A percentile compares a stretch with the other conserved stretches of the same genome.
These are phyloP conservation scores for Calonectria montana DNA, from an alignment of 2,329 filamentous ascomycete species.

Conservation along the genomic window DNA sequence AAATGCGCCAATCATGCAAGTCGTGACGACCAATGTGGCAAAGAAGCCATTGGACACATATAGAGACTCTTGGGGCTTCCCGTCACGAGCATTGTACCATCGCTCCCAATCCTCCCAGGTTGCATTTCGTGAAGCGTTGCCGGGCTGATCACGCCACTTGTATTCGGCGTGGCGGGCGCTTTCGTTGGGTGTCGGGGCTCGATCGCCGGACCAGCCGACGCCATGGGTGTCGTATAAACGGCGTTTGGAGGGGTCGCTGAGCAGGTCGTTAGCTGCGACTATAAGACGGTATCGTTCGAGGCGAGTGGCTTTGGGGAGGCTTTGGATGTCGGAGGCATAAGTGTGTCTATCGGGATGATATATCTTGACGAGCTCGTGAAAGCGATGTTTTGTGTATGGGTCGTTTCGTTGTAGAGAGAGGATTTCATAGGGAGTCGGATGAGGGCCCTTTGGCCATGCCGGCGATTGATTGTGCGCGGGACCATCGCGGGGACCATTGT, in stretches of 20 bases:
- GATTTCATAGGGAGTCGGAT: constrained; percentile 91
- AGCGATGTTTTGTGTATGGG: constrained; percentile 84
- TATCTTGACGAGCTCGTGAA: constrained; percentile 92
- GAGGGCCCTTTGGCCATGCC: constrained; percentile 59
- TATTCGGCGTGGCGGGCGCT: constrained; percentile 53
- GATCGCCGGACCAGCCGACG: constrained; percentile 78
- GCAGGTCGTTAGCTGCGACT: constrained; percentile 87
- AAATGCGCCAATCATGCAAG: constrained; percentile 77
- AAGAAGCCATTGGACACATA: constrained; percentile 87
- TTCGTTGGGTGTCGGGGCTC: constrained; percentile 61
- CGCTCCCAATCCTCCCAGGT: constrained; percentile 99
- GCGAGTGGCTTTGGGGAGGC: constrained; percentile 66
- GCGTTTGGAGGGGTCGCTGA: constrained; percentile 83
- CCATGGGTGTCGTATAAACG: constrained; percentile 86
- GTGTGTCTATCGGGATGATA: constrained; percentile 86
- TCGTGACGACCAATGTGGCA: constrained; percentile 72
- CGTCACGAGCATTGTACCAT: constrained; percentile 71
- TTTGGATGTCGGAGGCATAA: constrained; percentile 41
- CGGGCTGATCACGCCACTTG: constrained; percentile 61
- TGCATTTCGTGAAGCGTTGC: constrained; percentile 74
- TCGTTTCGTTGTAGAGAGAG: constrained; percentile 70
- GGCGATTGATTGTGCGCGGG: constrained; percentile 29
- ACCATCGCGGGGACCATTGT: constrained; percentile 15
- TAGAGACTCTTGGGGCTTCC: constrained; percentile 60
- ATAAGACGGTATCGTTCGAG: constrained; percentile 93